These are phyloP conservation scores for Calocybe gangraenosa DNA, from an alignment of 768 basidiomycete species.

Conservation along the genomic window DNA sequence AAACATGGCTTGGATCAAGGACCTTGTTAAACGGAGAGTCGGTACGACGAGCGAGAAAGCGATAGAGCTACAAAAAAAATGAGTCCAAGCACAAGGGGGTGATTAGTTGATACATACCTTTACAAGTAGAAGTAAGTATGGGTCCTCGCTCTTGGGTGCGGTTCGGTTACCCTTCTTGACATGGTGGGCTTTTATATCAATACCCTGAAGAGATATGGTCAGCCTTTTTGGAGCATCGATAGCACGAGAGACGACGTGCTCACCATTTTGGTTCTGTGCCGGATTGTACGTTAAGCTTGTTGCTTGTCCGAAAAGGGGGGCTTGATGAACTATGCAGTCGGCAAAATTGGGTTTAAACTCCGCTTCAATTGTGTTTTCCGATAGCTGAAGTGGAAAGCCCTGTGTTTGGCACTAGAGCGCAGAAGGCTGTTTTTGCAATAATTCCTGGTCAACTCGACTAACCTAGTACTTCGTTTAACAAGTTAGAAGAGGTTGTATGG, in stretches of 20 bases:
- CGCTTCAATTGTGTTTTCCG: constrained; percentile 25
- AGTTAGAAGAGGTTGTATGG: no score
- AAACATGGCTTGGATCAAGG: background rate
- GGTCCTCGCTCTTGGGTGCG: constrained; percentile 98
- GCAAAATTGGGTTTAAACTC: constrained; percentile 37
- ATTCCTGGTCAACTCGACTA: no score
- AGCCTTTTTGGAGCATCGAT: constrained; percentile 13
- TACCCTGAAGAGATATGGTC: constrained; percentile 59
- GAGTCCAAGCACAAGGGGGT: constrained; percentile 9
- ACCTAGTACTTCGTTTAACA: no score
- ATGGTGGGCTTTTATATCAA: constrained; percentile 94
- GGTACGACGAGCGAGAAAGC: constrained; percentile 96
- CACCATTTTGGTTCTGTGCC: constrained; percentile 80
- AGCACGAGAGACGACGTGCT: constrained; percentile 44
- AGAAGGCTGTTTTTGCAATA: no score
- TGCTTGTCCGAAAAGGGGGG: constrained; percentile 33
- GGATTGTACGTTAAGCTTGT: constrained; percentile 48
- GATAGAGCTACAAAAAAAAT: constrained; percentile 71
- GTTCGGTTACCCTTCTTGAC: constrained; percentile 96
- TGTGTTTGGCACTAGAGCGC: no score
- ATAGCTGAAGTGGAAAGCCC: background rate
- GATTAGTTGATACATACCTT: constrained; percentile 55
- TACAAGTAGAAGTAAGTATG: constrained; percentile 95
- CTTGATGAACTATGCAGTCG: constrained; percentile 68
- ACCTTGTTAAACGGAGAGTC: constrained; percentile 97